Evolutionary conservation across 2,329 filamentous ascomycete species (phyloP).

Genomic region (Apiospora marii): DNA sequence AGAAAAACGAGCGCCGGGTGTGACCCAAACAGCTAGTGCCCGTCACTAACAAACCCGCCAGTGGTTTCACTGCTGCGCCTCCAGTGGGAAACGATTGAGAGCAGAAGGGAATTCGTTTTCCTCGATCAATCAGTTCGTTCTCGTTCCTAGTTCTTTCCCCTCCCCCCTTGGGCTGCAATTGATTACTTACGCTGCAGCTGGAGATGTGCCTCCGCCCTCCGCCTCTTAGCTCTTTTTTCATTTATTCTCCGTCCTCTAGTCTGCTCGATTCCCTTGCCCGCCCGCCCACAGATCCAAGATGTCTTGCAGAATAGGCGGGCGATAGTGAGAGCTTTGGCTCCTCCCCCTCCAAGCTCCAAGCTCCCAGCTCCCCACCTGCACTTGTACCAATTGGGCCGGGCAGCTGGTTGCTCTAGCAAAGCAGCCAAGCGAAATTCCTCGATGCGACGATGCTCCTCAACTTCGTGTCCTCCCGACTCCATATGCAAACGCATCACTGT

Average conservation of each 20-base stretch:
- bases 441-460: background rate
- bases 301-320: slow-evolving; percentile 13
- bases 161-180: background rate
- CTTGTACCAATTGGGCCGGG: background rate
- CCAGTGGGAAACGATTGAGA: background rate
- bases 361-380: background rate
- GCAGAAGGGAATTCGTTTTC: no score
- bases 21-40: background rate
- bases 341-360: background rate
- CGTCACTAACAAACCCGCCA: background rate
- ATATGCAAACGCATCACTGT: background rate
- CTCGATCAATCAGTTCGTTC: background rate
- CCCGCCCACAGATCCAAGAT: background rate
- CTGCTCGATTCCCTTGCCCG: background rate
- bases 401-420: background rate
- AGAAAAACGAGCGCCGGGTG: background rate
- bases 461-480: background rate
- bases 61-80: background rate
- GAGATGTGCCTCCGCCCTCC: background rate
- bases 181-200: background rate
- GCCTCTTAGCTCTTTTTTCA: background rate
- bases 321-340: background rate
- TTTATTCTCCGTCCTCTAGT: background rate
- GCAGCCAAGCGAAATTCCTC: background rate
- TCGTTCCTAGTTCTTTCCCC: background rate